Evolutionary conservation across 345 rosid genomes (phyloP).

Genomic region (Adansonia digitata): DNA sequence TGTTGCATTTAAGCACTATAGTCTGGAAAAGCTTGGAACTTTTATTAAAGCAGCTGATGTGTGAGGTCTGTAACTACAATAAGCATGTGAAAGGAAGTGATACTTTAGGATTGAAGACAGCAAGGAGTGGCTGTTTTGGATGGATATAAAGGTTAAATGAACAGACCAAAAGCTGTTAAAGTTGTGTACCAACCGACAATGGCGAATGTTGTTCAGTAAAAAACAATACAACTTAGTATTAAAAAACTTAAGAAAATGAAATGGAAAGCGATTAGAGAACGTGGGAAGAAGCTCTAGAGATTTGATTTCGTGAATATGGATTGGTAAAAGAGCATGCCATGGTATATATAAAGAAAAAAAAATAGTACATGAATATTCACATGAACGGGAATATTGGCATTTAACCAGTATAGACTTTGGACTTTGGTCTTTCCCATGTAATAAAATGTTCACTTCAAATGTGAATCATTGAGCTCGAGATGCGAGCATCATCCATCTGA

Average conservation of each 20-base stretch:
- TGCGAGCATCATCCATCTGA: neutral
- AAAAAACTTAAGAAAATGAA: neutral
- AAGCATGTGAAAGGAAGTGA: constrained; percentile 13
- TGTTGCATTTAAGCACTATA: constrained; percentile 8
- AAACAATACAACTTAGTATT: neutral
- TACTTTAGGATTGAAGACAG: constrained; percentile 22
- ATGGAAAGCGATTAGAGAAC: neutral
- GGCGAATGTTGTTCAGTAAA: constrained; percentile 27
- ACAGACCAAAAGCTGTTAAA: constrained; percentile 23
- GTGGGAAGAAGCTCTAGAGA: neutral
- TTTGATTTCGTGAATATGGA: neutral
- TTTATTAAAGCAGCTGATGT: neutral
- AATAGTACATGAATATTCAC: neutral
- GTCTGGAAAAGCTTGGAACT: neutral
- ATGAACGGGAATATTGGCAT: constrained; percentile 8
- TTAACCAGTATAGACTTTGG: neutral
- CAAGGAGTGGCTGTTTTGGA: constrained; percentile 22
- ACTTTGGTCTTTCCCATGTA: neutral
- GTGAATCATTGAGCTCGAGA: neutral
- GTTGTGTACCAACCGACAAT: constrained; percentile 30
- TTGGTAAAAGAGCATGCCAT: neutral
- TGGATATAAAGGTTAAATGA: constrained; percentile 29
- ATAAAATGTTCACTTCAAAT: neutral
- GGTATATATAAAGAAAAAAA: neutral
- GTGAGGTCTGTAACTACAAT: neutral